Base-by-base conservation (phyloP, 2,329 filamentous ascomycete genomes). In the Neurospora crassa region DNA sequence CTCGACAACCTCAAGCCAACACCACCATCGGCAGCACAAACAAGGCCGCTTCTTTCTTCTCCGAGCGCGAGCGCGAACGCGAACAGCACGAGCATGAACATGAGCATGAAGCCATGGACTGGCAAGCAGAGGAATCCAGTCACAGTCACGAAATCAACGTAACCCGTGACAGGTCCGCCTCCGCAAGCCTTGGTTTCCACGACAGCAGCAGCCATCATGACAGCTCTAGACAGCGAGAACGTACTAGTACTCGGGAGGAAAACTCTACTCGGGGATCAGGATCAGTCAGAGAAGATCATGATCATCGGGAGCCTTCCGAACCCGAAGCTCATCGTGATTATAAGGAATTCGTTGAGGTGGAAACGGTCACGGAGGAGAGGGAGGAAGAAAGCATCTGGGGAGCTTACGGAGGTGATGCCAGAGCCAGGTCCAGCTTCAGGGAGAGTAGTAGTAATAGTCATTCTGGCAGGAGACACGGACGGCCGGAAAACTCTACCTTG, bases 11-110 rank as follows among this genome's bases (percentile, higher is more conserved):
- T n/a, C 68, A 53, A 45, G 1, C 29, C 40, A 70, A 70, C 29
- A 45, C 71, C 34, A 72, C n/a, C 40, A 70, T 75, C 70, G 29
- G 69, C 41, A 53, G 20, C 69, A 37, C 53, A 37, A 18, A 0
- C 29, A 10, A 37, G 3, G 8, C 24, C 8, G 1, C 53, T 2
- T 37, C 53, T 3, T 34, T 16, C 16, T 37, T 63, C 3, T 63
- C 53, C 1, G 29, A 63, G 53, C 43, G 10, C 4, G n/a, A 20
- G 8, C n/a, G 45, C 45, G n/a, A 53, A 5, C 47, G 6, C 5
- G 14, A 29, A 16, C 37, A 69, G 24, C 18, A 12, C 53, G 68
- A 68, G 24, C 14, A 67, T 18, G 20, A 43, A 2, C 43, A 67
- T 11, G 40, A 45, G n/a, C n/a, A 42, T 1, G 47, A 70, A 6